Conservation (phyloP, 805 yeast genomes). For the Brettanomyces custersianus region DNA sequence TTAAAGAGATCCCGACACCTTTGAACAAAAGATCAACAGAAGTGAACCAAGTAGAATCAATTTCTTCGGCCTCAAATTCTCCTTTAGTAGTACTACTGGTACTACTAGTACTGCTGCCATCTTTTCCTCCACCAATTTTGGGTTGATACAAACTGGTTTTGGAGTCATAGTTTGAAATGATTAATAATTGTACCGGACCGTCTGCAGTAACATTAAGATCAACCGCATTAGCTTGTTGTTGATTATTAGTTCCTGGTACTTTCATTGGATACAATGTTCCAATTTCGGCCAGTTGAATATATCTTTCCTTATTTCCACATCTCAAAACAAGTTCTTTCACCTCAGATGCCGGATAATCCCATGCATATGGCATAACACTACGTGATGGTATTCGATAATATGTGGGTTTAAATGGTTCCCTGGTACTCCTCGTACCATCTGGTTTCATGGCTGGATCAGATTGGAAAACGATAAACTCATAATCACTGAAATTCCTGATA, state of each 20-base stretch:
- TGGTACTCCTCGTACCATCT: slow-evolving; percentile 50
- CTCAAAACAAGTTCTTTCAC: slow-evolving; percentile 72
- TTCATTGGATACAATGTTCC: slow-evolving; percentile 87
- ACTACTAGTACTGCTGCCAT: slow-evolving; percentile 17
- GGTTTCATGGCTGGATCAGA: slow-evolving; percentile 64
- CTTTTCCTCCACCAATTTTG: no score
- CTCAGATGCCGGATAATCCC: slow-evolving; percentile 92
- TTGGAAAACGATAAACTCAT: slow-evolving; percentile 83
- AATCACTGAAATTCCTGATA: slow-evolving; percentile 78
- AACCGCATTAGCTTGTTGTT: slow-evolving; percentile 35
- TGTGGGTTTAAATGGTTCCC: slow-evolving; percentile 62
- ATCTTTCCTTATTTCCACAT: slow-evolving; percentile 64
- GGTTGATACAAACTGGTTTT: slow-evolving; percentile 68
- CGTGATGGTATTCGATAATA: slow-evolving; percentile 76
- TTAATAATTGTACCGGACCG: slow-evolving; percentile 87
- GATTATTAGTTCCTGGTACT: slow-evolving; percentile 20
- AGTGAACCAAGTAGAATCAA: slow-evolving; percentile 44
- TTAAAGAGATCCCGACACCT: slow-evolving; percentile 82
- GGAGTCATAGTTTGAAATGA: slow-evolving; percentile 76
- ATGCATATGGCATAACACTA: slow-evolving; percentile 96
- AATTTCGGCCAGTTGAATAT: slow-evolving; percentile 82
- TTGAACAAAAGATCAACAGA: slow-evolving; percentile 57
- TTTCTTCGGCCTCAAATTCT: slow-evolving; percentile 46
- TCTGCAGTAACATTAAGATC: slow-evolving; percentile 92
- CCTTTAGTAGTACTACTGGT: slow-evolving; percentile 16